These are phyloP conservation scores for Aspergillus pseudoterreus DNA, from an alignment of 2,329 filamentous ascomycete species.

Conservation along the genomic window DNA sequence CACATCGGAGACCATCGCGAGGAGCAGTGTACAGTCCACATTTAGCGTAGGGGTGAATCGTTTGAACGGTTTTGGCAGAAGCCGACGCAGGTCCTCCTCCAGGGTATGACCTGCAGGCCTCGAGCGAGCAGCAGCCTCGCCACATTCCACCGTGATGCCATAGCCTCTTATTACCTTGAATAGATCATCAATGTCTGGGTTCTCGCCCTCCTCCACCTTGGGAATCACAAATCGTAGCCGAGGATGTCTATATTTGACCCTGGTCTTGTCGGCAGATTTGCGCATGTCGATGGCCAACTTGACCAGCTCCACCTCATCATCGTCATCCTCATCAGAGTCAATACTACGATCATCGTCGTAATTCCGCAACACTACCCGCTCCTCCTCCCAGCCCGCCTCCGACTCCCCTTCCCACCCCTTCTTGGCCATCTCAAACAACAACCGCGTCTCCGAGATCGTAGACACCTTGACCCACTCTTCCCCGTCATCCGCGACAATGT, in stretches of 20 bases:
- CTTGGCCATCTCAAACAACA: constrained; percentile 67
- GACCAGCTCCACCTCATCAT: constrained; percentile 56
- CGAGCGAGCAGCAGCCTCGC: constrained; percentile 16
- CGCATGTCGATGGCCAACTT: constrained; percentile 58
- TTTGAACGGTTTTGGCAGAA: constrained; percentile 41
- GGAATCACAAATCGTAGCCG: constrained; percentile 59
- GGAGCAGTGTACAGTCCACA: constrained; percentile 60
- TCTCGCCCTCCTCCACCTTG: constrained; percentile 50
- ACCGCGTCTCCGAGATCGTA: constrained; percentile 59
- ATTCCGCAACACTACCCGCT: constrained; percentile 24
- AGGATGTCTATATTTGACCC: constrained; percentile 59
- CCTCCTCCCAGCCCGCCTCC: constrained; percentile 44
- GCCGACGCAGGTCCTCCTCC: constrained; percentile 22
- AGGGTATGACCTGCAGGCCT: constrained; percentile 6
- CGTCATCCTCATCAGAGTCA: constrained; percentile 26
- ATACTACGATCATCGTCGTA: constrained; percentile 37
- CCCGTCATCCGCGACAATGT: constrained; percentile 62
- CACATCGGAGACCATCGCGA: constrained; percentile 71
- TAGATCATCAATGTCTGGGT: constrained; percentile 54
- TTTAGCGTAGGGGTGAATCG: constrained; percentile 44
- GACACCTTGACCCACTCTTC: constrained; percentile 67
- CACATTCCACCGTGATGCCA: constrained; percentile 43
- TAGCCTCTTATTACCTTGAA: constrained; percentile 53
- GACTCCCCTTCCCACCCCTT: constrained; percentile 57
- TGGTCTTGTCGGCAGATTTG: constrained; percentile 53